phyloP scores from a whole-genome alignment of 2,329 filamentous ascomycete genomes.

The Cercospora berteroae region DNA sequence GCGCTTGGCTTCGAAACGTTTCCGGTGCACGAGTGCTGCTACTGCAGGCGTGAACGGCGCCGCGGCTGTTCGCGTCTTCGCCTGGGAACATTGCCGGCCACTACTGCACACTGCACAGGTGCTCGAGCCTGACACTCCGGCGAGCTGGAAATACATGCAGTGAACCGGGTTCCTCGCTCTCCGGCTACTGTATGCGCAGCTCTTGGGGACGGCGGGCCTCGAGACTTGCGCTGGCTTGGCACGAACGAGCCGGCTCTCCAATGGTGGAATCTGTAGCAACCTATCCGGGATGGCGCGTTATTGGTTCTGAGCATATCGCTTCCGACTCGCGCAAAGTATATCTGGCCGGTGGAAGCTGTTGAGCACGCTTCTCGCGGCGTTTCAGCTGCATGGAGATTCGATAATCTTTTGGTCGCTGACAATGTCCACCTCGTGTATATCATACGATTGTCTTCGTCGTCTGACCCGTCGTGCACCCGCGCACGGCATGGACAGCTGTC shows the following conservation, averaged over 20 bases:
- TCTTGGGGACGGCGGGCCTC: neutral
- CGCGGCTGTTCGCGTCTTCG: neutral
- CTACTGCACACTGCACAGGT: constrained; percentile 6
- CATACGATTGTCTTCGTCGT: neutral
- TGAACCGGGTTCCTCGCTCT: neutral
- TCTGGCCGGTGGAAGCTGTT: neutral
- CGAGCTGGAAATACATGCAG: neutral
- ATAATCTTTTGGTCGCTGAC: neutral
- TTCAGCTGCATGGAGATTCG: neutral
- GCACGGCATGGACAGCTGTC: neutral
- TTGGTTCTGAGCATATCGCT: neutral
- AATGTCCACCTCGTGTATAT: neutral
- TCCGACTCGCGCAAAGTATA: constrained; percentile 15
- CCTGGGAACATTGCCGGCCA: neutral
- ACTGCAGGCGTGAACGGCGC: neutral
- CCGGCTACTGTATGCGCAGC: neutral
- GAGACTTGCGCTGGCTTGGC: neutral
- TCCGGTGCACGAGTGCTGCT: neutral
- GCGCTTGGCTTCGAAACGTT: neutral
- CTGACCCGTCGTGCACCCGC: neutral
- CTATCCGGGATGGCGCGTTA: neutral
- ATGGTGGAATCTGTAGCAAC: neutral
- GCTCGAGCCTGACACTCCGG: neutral
- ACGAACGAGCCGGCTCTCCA: neutral
- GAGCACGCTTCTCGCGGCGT: constrained; percentile 6